Conservation (phyloP, 805 yeast species). For the Starmerella sirachaensis region DNA sequence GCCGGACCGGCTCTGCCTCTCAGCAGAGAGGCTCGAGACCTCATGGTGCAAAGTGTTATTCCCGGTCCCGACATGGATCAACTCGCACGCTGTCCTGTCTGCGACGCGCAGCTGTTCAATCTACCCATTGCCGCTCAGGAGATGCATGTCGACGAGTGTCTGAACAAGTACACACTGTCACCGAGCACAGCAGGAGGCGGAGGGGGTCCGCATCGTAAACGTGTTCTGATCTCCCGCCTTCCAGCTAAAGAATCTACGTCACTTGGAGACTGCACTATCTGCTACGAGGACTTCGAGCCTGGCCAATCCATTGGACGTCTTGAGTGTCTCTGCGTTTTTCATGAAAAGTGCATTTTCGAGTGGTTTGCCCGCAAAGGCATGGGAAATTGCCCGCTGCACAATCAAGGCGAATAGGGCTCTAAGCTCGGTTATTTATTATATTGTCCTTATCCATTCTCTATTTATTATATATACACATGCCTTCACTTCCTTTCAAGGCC, state of each 20-base stretch:
- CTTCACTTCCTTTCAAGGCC: background rate
- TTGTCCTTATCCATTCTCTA: background rate
- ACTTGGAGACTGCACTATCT: conserved; percentile 77
- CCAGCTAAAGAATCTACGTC: conserved; percentile 28
- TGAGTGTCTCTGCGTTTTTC: conserved; percentile 91
- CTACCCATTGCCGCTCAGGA: conserved; percentile 36
- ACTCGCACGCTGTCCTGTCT: conserved; percentile 31
- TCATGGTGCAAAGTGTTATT: conserved; percentile 21
- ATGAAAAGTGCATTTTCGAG: conserved; percentile 74
- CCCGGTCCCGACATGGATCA: conserved; percentile 24
- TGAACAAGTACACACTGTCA: conserved; percentile 36
- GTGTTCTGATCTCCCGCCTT: conserved; percentile 60
- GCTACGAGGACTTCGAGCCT: conserved; percentile 75
- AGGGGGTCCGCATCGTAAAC: conserved; percentile 38
- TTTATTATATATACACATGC: background rate
- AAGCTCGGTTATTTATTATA: background rate
- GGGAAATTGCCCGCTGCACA: conserved; percentile 80
- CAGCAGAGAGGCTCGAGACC: conserved; percentile 9
- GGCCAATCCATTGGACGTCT: conserved; percentile 85
- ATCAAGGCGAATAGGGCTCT: conserved; percentile 12
- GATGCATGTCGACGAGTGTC: conserved; percentile 59
- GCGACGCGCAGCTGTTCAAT: conserved; percentile 25
- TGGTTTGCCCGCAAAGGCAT: conserved; percentile 85
- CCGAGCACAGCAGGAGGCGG: conserved; percentile 8
- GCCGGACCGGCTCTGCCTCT: conserved; percentile 2